These are phyloP conservation scores for Phytopythium litorale DNA, from an alignment of 352 stramenopile species.

Conservation along the genomic window DNA sequence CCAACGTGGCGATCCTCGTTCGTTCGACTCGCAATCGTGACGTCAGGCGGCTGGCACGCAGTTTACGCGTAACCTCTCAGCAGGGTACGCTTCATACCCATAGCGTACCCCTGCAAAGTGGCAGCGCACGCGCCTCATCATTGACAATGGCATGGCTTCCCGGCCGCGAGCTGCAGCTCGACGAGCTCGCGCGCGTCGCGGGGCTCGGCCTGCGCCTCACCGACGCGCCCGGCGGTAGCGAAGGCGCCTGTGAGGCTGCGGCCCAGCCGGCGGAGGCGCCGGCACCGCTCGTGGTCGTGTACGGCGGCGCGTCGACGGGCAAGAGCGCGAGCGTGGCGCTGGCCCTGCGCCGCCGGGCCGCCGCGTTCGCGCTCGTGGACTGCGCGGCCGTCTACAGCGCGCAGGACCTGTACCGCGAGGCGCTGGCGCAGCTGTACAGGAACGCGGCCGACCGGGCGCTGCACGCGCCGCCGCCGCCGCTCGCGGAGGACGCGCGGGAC, in stretches of 20 bases:
- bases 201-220: constrained; percentile 22
- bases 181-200: constrained; percentile 38
- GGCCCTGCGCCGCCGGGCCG: constrained; percentile 25
- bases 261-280: constrained; percentile 26
- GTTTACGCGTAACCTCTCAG: background rate
- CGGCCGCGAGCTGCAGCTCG: constrained; percentile 46
- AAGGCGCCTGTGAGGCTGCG: background rate
- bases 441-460: constrained; percentile 8
- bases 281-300: constrained; percentile 61
- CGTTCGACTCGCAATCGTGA: too few species aligned
- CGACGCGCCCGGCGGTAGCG: too few species aligned
- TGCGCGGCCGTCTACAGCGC: constrained; percentile 62
- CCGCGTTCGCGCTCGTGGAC: constrained; percentile 55
- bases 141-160: constrained; percentile 28
- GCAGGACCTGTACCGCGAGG: constrained; percentile 70
- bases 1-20: too few species aligned
- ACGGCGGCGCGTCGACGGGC: constrained; percentile 70
- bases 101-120: too few species aligned
- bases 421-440: constrained; percentile 56
- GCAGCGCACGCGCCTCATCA: too few species aligned
- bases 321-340: constrained; percentile 63
- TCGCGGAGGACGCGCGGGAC: constrained; percentile 7
- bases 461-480: background rate
- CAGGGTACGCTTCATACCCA: too few species aligned
- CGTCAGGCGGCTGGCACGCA: too few species aligned